Evolutionary conservation across 129 eudicot genomes (phyloP), one percentile per base, ranked within the genome.

Genomic region (Flaveria linearis): DNA sequence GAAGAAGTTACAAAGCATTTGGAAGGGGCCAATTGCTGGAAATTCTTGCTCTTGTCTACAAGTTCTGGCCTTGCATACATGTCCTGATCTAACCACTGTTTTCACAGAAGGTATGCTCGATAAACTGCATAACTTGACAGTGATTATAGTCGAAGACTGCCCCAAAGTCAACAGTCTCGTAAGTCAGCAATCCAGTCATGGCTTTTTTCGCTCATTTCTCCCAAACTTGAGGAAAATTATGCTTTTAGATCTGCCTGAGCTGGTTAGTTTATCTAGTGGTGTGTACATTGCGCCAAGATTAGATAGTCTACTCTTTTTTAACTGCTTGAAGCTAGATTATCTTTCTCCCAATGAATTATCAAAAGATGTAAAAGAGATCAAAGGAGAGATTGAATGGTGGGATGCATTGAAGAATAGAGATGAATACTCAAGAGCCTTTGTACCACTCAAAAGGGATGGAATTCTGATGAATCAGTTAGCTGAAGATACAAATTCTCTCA

Each of bases 1-100:
- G 76, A 80, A 81, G 72, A 84, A 76, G 23, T 50, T 84, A 58
- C 76, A 76, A 55, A 47, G 78, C 17, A 80, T 84, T 56, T 80
- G 52, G 62, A 77, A 22, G 79, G 82, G 82, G 9, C 76, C 69
- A 47, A 20, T 60, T 67, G 69, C 36, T 58, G 53, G 58, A 17
- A 71, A 39, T 0, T 43, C 57, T 53, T 39, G 80, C 14, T 73
- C 73, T 10, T 11, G 39, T 77, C 61, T 84, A 33, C 76, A 65
- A 63, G 25, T 50, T 41, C 52, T 84, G 78, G 81, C 77, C 3
- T 43, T 84, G 36, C 77, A 76, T 71, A 61, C 60, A 53, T 84
- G 88, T 62, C 88, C 88, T 42, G 72, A 76, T 36, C 49, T 81
- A 56, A 81, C 72, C 62, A 56, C 39, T 17, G 9, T 81, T 69